Conservation (phyloP, 2,329 filamentous ascomycete genomes). For the Mariannaea sp. region DNA sequence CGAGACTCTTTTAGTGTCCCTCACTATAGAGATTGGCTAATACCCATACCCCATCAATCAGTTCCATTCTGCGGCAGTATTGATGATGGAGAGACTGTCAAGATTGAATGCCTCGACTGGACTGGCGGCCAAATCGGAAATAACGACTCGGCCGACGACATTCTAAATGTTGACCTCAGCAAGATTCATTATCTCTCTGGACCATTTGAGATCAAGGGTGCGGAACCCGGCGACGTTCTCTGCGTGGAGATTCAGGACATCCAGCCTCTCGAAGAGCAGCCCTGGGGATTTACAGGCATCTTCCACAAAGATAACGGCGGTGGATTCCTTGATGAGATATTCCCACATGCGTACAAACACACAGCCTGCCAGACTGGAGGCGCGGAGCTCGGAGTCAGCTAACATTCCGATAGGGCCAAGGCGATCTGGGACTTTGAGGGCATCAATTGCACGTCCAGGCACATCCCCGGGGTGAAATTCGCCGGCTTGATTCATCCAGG, state of each 20-base stretch:
- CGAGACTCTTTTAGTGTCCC: not conserved
- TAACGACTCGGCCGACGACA: constrained; percentile 86
- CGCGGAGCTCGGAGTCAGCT: not conserved
- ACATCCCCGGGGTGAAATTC: constrained; percentile 87
- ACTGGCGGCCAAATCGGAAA: constrained; percentile 84
- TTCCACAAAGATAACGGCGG: constrained; percentile 84
- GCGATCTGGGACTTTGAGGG: constrained; percentile 64
- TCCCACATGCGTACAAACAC: constrained; percentile 72
- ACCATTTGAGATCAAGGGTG: constrained; percentile 84
- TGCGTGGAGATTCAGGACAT: constrained; percentile 92
- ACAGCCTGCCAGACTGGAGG: too few species aligned
- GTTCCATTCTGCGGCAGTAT: constrained; percentile 77
- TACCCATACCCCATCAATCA: constrained; percentile 43
- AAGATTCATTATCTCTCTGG: constrained; percentile 87
- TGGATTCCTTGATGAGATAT: constrained; percentile 86
- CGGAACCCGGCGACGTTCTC: constrained; percentile 82
- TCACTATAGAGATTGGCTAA: not conserved
- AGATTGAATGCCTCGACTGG: constrained; percentile 92
- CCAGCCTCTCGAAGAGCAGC: constrained; percentile 81
- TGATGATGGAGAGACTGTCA: constrained; percentile 83
- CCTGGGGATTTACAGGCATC: constrained; percentile 88
- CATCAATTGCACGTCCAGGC: constrained; percentile 77
- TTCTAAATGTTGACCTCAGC: constrained; percentile 83
- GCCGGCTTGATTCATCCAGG: constrained; percentile 89
- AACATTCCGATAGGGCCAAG: constrained; percentile 50